Base-by-base conservation (phyloP, 177 flowering plant species). In the Vitis hybrid region DNA sequence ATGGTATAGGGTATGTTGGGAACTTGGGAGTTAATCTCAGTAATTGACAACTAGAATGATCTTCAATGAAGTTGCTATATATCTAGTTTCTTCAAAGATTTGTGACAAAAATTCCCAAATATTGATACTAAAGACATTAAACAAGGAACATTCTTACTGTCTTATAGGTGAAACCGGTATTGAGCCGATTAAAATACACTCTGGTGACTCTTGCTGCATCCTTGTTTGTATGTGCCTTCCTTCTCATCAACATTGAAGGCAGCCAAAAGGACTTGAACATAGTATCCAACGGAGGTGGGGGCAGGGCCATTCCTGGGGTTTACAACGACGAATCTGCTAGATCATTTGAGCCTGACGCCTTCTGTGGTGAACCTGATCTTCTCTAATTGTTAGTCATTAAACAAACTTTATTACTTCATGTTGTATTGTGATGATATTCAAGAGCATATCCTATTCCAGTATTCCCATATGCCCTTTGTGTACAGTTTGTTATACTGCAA, bases 291-390 rank as follows among this genome's bases (percentile, higher is more conserved):
- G 86, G 81, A 62, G 71, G 64, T 2, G 76, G 81, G 3, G 84
- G 71, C n/a, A 81, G 92, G 68, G 86, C 86, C 50, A 76, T 89
- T 69, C 84, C 89, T 11, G 97, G 97, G 51, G 87, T 90, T 78
- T 92, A 92, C 83, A 89, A 77, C 57, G 97, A 91, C 11, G 86
- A 88, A 20, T 88, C 98, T 50, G 98, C 97, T 5, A 84, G 97
- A 80, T 77, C 89, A 49, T 95, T 92, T 67, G 97, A 95, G 74
- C 97, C 97, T 2, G 97, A 92, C 38, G 97, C 94, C 3, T 95
- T 91, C 77, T 90, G 94, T 69, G 96, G 94, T 24, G 92, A 88
- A 77, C 85, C 92, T 54, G 80, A 57, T 69, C 67, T 71, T 50
- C 76, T 70, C 11, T 77, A 15, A 65, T 22, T 19, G 13, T 51